Conservation (phyloP, 805 yeast species). For the Pichia insulana region DNA sequence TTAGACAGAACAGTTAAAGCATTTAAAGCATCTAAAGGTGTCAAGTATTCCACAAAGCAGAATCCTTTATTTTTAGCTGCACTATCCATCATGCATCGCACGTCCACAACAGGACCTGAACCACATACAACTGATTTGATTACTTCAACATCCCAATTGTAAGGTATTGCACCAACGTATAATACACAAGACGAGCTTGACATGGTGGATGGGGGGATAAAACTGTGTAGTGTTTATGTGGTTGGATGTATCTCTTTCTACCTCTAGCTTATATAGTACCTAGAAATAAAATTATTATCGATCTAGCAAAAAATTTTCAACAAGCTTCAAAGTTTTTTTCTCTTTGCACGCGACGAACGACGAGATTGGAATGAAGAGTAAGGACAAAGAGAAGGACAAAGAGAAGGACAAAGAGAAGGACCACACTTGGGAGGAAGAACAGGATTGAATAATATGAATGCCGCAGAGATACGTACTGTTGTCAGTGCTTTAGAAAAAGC, state of each 20-base stretch:
- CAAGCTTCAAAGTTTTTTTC: background rate
- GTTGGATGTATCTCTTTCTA: no score
- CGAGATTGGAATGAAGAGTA: no score
- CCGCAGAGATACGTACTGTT: constrained; percentile 62
- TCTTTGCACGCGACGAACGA: background rate
- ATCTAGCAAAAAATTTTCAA: background rate
- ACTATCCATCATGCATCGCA: constrained; percentile 51
- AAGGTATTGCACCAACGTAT: constrained; percentile 57
- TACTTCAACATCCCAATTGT: constrained; percentile 60
- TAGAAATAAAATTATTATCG: no score
- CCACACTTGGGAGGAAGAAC: no score
- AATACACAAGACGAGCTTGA: constrained; percentile 33
- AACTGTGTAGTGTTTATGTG: no score
- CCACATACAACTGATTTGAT: constrained; percentile 63
- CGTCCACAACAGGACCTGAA: constrained; percentile 61
- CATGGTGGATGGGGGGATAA: background rate
- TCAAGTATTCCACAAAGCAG: constrained; percentile 51
- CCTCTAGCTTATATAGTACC: no score
- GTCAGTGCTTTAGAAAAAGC: constrained; percentile 71
- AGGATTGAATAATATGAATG: constrained; percentile 27
- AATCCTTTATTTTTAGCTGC: constrained; percentile 58
- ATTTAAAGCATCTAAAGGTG: constrained; percentile 42
- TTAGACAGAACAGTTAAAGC: constrained; percentile 39
- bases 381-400: background rate
- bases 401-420: background rate